Conservation (phyloP, 2,329 filamentous ascomycete species). For the Fusarium sp. region DNA sequence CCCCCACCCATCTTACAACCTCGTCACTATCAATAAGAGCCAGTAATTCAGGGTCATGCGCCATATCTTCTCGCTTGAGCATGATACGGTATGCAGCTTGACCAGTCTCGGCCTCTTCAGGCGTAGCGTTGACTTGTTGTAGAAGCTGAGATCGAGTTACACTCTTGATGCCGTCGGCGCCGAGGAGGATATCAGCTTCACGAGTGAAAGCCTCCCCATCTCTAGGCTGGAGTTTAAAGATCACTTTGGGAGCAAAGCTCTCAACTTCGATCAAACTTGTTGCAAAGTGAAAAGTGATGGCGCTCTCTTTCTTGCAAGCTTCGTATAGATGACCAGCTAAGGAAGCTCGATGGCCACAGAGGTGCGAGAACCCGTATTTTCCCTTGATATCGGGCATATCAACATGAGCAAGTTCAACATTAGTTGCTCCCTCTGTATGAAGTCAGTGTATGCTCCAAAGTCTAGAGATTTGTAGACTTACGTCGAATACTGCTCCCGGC, state of each 20-base stretch:
- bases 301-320: slow-evolving; percentile 71
- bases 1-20: slow-evolving; percentile 73
- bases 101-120: slow-evolving; percentile 58
- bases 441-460: background rate
- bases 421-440: slow-evolving; percentile 70
- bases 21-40: slow-evolving; percentile 65
- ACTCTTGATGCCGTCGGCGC: slow-evolving; percentile 65
- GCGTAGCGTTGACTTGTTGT: slow-evolving; percentile 58
- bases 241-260: slow-evolving; percentile 36
- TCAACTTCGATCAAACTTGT: slow-evolving; percentile 41
- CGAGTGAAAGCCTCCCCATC: slow-evolving; percentile 19
- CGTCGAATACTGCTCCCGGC: slow-evolving; percentile 47
- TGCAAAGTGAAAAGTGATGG: slow-evolving; percentile 74
- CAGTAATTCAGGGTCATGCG: slow-evolving; percentile 72
- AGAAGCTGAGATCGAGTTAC: slow-evolving; percentile 62
- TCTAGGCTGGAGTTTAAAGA: slow-evolving; percentile 35
- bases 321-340: slow-evolving; percentile 76
- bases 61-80: slow-evolving; percentile 67
- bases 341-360: slow-evolving; percentile 80
- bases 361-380: slow-evolving; percentile 80
- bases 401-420: slow-evolving; percentile 77
- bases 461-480: background rate
- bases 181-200: slow-evolving; percentile 62
- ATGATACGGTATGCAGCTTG: slow-evolving; percentile 66
- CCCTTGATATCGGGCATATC: slow-evolving; percentile 73